Evolutionary conservation across 164 flowering plant genomes (phyloP).

Genomic region (Protea cynaroides): DNA sequence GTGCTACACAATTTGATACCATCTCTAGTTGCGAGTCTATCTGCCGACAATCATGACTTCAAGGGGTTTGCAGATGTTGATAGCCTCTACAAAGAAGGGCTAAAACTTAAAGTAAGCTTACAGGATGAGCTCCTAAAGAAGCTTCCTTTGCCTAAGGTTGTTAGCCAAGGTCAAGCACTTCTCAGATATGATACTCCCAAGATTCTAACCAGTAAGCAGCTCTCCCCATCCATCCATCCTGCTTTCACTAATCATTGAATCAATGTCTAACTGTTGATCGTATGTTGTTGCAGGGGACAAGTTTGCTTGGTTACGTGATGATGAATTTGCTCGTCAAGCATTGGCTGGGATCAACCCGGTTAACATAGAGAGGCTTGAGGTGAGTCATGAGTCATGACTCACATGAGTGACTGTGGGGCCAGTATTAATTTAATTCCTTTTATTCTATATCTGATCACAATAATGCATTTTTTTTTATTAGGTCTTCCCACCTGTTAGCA

Average conservation of each 20-base stretch:
- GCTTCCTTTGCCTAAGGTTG: slow-evolving; percentile 55
- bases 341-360: slow-evolving; percentile 88
- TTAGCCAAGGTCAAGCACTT: slow-evolving; percentile 62
- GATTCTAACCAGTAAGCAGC: slow-evolving; percentile 69
- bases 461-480: slow-evolving; percentile 10
- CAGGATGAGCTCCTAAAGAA: slow-evolving; percentile 65
- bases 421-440: not conserved
- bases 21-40: slow-evolving; percentile 56
- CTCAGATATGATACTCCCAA: slow-evolving; percentile 76
- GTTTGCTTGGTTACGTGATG: slow-evolving; percentile 90
- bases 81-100: slow-evolving; percentile 69
- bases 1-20: slow-evolving; percentile 84
- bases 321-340: slow-evolving; percentile 87
- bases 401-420: too few species aligned
- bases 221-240: not conserved
- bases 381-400: not conserved
- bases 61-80: slow-evolving; percentile 72
- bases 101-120: slow-evolving; percentile 59
- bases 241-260: too few species aligned
- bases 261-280: too few species aligned
- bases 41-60: slow-evolving; percentile 62
- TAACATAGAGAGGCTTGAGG: slow-evolving; percentile 58
- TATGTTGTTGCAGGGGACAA: slow-evolving; percentile 51
- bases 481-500: slow-evolving; percentile 75
- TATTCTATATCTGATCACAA: too few species aligned